Evolutionary conservation across 1,284 basidiomycete species (phyloP).

Genomic region (Puccinia hordei): DNA sequence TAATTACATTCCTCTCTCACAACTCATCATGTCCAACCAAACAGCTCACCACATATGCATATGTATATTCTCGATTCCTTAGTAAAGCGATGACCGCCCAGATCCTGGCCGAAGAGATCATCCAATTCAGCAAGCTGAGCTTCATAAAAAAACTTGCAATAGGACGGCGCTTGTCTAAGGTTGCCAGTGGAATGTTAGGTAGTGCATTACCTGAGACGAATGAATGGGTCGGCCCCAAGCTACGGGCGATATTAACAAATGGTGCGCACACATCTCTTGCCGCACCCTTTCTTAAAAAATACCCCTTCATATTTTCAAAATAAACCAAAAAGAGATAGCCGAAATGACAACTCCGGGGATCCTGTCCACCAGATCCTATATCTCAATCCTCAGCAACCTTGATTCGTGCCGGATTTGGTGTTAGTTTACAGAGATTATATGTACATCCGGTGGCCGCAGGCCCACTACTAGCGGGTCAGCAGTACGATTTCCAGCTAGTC

Average conservation of each 20-base stretch:
- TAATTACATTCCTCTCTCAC: not conserved
- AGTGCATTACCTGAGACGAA: not conserved
- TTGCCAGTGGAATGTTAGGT: slow-evolving; percentile 1
- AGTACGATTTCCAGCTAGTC: slow-evolving; percentile 27
- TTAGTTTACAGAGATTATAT: slow-evolving; percentile 22
- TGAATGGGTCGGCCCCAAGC: slow-evolving; percentile 24
- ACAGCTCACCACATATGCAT: too few relatives aligned
- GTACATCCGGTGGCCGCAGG: slow-evolving; percentile 24
- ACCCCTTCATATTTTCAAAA: not conserved
- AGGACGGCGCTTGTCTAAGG: not conserved
- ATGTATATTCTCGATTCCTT: not conserved
- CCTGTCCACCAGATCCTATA: slow-evolving; percentile 2
- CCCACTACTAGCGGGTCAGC: slow-evolving; percentile 10
- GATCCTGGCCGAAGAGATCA: slow-evolving; percentile 20
- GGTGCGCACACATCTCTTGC: not conserved
- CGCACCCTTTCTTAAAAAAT: not conserved
- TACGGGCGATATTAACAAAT: slow-evolving; percentile 30
- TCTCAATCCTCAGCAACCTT: slow-evolving; percentile 14
- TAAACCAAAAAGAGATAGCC: not conserved
- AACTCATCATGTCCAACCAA: not conserved
- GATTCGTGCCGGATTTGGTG: slow-evolving; percentile 24
- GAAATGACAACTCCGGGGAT: not conserved
- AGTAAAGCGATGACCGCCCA: slow-evolving; percentile 16
- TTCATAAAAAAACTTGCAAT: slow-evolving; percentile 8
- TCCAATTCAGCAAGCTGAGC: slow-evolving; percentile 20